Percentiles rank a stretch among this genome's conserved stretches.
Conservation (phyloP, 2,329 filamentous ascomycete genomes). For the Fusarium chaquense region DNA sequence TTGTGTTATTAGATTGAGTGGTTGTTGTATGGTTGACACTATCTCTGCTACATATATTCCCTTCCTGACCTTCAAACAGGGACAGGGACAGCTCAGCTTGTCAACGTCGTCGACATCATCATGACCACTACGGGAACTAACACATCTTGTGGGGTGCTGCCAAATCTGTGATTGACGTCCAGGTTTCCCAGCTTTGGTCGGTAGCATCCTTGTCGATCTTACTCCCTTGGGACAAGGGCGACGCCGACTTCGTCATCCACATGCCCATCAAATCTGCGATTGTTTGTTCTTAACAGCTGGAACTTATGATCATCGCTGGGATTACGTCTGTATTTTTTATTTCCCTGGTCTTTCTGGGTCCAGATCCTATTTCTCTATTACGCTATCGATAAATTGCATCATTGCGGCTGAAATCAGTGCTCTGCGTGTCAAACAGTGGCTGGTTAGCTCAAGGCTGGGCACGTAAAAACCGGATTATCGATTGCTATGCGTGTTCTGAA, state of each 20-base stretch:
- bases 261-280: not conserved
- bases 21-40: not conserved
- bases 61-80: slow-evolving; percentile 1
- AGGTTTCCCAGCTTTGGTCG: slow-evolving; percentile 10
- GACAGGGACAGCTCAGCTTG: slow-evolving; percentile 1
- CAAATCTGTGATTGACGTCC: slow-evolving; percentile 19
- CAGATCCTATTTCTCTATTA: not conserved
- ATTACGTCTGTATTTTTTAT: slow-evolving; percentile 10
- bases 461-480: slow-evolving; percentile 23
- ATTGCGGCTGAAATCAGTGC: slow-evolving; percentile 10
- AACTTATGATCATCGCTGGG: slow-evolving; percentile 15
- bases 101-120: slow-evolving; percentile 36
- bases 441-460: slow-evolving; percentile 1
- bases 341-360: not conserved
- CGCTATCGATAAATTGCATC: slow-evolving; percentile 23
- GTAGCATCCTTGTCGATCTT: slow-evolving; percentile 26
- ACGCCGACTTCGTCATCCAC: slow-evolving; percentile 34
- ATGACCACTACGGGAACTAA: slow-evolving; percentile 30
- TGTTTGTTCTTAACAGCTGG: not conserved
- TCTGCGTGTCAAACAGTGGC: not conserved
- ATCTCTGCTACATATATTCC: slow-evolving; percentile 26
- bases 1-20: not conserved
- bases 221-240: slow-evolving; percentile 17
- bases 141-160: slow-evolving; percentile 26
- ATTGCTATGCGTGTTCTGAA: not conserved